phyloP scores from a whole-genome alignment of 2,329 filamentous ascomycete species.

The Diplocarpon rosae region DNA sequence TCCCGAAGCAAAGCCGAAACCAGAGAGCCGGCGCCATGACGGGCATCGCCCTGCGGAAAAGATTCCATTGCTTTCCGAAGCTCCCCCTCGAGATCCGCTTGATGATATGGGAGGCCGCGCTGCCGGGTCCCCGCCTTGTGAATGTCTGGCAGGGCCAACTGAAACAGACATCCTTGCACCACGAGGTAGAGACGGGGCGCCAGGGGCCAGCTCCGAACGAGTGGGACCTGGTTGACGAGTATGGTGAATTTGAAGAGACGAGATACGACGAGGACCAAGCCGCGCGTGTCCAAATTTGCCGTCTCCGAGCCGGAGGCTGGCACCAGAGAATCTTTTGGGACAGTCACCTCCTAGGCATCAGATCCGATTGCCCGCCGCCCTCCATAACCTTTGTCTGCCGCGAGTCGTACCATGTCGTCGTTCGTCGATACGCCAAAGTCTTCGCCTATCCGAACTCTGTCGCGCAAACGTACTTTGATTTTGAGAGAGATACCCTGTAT shows the following conservation, averaged over 20 bases:
- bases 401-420: conserved; percentile 1
- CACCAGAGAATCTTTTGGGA: neutral
- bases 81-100: conserved; percentile 4
- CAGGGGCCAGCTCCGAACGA: no score
- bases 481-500: conserved; percentile 5
- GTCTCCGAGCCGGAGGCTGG: neutral
- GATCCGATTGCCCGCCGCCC: neutral
- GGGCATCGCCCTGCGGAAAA: neutral
- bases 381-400: neutral
- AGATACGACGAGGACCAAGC: neutral
- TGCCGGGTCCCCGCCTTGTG: conserved; percentile 35
- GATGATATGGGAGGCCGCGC: conserved; percentile 33
- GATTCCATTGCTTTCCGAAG: conserved; percentile 1
- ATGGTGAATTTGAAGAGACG: neutral
- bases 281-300: neutral
- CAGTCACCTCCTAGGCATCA: neutral
- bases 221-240: neutral
- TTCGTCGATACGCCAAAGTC: neutral
- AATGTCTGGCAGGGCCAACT: conserved; percentile 1
- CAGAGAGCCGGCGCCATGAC: neutral
- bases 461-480: conserved; percentile 4
- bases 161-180: conserved; percentile 4
- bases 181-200: neutral
- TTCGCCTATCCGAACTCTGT: neutral
- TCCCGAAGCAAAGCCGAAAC: no score